These are phyloP conservation scores for Crithidia fasciculata DNA, from an alignment of 208 protist species.

Conservation along the genomic window DNA sequence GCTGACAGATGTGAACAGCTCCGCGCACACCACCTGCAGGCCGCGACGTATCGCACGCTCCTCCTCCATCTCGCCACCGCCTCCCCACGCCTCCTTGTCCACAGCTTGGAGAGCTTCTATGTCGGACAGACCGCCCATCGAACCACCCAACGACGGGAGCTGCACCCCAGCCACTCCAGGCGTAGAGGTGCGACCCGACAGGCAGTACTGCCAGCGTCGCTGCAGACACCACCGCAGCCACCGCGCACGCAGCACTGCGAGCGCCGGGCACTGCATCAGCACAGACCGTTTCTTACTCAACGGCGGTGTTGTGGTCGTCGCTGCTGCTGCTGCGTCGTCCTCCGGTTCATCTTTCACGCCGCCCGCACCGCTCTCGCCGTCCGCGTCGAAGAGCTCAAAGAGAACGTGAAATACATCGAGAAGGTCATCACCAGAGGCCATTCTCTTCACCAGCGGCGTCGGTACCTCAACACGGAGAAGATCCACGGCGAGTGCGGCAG, in stretches of 20 bases:
- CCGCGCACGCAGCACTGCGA: constrained; percentile 30
- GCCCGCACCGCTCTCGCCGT: not conserved
- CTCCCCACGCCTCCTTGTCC: not conserved
- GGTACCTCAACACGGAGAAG: constrained; percentile 25
- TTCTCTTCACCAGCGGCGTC: not conserved
- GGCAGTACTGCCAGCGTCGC: constrained; percentile 13
- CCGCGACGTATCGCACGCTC: constrained; percentile 8
- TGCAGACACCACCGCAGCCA: constrained; percentile 39
- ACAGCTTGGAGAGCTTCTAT: not conserved
- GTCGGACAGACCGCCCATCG: not conserved
- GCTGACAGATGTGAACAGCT: not conserved
- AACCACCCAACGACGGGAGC: not conserved
- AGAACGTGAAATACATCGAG: constrained; percentile 29
- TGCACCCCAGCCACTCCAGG: not conserved
- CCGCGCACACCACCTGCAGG: constrained; percentile 7
- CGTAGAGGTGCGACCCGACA: not conserved
- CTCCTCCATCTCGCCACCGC: constrained; percentile 17
- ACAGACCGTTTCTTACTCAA: not conserved
- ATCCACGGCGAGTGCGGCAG: constrained; percentile 26
- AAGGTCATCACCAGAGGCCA: constrained; percentile 6
- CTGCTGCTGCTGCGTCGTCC: not conserved
- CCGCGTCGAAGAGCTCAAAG: constrained; percentile 3
- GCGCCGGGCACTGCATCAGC: constrained; percentile 3
- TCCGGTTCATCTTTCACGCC: not conserved
- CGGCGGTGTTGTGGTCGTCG: no score